Percentiles rank a stretch among this genome's conserved stretches.
Conservation (phyloP, 768 basidiomycete species). For the Pilatotrama ljubarskyi region DNA sequence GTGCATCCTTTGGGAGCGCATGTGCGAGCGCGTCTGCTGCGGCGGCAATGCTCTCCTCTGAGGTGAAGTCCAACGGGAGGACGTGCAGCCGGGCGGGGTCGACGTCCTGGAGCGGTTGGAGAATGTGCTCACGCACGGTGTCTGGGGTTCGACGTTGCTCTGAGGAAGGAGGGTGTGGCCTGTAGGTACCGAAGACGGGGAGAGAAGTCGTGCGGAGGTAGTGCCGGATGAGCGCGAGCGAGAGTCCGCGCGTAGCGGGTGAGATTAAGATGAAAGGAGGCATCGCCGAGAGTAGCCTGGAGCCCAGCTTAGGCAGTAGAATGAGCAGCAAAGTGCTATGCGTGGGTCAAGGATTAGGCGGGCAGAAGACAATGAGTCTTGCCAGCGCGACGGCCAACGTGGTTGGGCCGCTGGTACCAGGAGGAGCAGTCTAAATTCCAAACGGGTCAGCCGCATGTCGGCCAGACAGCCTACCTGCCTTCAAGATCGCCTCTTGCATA, state of each 20-base stretch:
- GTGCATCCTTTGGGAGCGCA: slow-evolving; percentile 33
- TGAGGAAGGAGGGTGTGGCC: slow-evolving; percentile 32
- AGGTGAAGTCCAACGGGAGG: slow-evolving; percentile 51
- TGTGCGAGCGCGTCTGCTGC: slow-evolving; percentile 46
- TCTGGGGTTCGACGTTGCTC: slow-evolving; percentile 22
- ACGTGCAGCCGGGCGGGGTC: slow-evolving; percentile 47
- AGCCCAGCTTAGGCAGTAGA: too few species aligned
- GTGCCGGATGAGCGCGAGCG: slow-evolving; percentile 54
- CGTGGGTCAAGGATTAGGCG: too few species aligned
- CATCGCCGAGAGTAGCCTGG: background rate
- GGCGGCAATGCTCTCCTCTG: slow-evolving; percentile 49
- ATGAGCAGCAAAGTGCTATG: too few species aligned
- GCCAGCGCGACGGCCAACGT: too few species aligned
- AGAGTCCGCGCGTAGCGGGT: slow-evolving; percentile 58
- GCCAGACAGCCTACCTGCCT: too few species aligned
- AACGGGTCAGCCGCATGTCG: too few species aligned
- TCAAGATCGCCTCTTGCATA: too few species aligned
- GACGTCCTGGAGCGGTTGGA: slow-evolving; percentile 44
- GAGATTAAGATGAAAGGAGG: slow-evolving; percentile 52
- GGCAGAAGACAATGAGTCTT: too few species aligned
- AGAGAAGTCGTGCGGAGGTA: slow-evolving; percentile 49
- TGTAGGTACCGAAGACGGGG: slow-evolving; percentile 58
- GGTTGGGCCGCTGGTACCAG: too few species aligned
- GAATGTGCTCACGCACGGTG: slow-evolving; percentile 41
- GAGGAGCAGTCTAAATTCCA: too few species aligned